These are phyloP conservation scores for Solanum etuberosum DNA, from an alignment of 257 asterid species.

Conservation along the genomic window DNA sequence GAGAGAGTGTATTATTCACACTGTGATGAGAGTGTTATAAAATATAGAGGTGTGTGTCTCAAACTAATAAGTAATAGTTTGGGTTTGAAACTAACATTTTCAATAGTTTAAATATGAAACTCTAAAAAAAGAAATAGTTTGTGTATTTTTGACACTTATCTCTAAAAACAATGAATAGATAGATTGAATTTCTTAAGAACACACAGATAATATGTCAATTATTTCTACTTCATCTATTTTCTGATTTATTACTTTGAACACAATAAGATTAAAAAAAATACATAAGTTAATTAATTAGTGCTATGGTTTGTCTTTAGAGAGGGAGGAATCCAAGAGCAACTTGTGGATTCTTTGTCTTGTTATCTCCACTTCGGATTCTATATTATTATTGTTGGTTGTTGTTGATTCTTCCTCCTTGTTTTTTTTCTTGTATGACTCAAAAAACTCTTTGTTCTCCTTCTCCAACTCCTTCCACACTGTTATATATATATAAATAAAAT, in stretches of 20 bases:
- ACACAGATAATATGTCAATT: background rate
- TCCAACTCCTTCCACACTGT: slow-evolving; percentile 89
- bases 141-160: too few species aligned
- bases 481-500: background rate
- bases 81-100: too few species aligned
- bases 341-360: background rate
- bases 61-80: too few species aligned
- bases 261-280: background rate
- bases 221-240: too few species aligned
- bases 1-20: too few species aligned
- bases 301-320: background rate
- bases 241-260: background rate
- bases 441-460: slow-evolving; percentile 39
- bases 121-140: too few species aligned
- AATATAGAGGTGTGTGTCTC: too few species aligned
- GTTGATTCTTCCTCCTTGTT: background rate
- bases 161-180: too few species aligned
- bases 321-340: background rate
- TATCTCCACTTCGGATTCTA: background rate
- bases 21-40: too few species aligned
- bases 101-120: too few species aligned
- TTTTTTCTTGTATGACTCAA: slow-evolving; percentile 9
- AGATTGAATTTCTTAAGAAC: background rate
- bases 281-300: background rate
- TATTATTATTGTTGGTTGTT: background rate